Evolutionary conservation across 2,329 filamentous ascomycete species (phyloP).

Genomic region (Aspergillus cejpii): DNA sequence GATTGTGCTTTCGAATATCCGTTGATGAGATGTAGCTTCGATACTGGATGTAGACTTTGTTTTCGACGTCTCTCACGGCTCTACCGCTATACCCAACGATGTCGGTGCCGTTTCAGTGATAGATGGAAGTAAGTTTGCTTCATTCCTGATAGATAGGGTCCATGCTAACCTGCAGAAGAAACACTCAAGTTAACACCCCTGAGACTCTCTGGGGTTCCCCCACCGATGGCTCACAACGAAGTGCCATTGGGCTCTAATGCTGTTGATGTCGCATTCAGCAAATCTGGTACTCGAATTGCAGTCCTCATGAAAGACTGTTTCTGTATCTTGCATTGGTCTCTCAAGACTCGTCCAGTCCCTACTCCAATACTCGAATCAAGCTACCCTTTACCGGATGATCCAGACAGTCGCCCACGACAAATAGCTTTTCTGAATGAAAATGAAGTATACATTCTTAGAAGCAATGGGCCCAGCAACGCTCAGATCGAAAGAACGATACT

Average conservation of each 20-base stretch:
- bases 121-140: constrained; percentile 58
- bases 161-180: constrained; percentile 33
- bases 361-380: constrained; percentile 36
- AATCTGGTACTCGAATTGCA: constrained; percentile 58
- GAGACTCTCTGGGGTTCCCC: constrained; percentile 75
- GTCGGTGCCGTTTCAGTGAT: constrained; percentile 74
- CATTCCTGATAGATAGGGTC: neutral
- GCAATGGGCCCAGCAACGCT: constrained; percentile 26
- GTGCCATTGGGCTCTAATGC: constrained; percentile 56
- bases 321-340: constrained; percentile 63
- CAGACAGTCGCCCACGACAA: constrained; percentile 36
- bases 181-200: constrained; percentile 79
- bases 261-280: constrained; percentile 68
- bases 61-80: constrained; percentile 62
- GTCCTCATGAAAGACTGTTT: constrained; percentile 63
- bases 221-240: constrained; percentile 83
- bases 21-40: constrained; percentile 28
- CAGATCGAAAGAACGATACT: constrained; percentile 30
- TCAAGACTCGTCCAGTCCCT: constrained; percentile 41
- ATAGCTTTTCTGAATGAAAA: constrained; percentile 43
- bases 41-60: constrained; percentile 61
- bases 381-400: constrained; percentile 29
- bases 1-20: constrained; percentile 5
- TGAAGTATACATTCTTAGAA: constrained; percentile 40
- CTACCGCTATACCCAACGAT: constrained; percentile 64